A percentile compares a stretch with the other conserved stretches of the same genome.
Conservation (phyloP, 805 yeast species). For the Torulaspora indica region DNA sequence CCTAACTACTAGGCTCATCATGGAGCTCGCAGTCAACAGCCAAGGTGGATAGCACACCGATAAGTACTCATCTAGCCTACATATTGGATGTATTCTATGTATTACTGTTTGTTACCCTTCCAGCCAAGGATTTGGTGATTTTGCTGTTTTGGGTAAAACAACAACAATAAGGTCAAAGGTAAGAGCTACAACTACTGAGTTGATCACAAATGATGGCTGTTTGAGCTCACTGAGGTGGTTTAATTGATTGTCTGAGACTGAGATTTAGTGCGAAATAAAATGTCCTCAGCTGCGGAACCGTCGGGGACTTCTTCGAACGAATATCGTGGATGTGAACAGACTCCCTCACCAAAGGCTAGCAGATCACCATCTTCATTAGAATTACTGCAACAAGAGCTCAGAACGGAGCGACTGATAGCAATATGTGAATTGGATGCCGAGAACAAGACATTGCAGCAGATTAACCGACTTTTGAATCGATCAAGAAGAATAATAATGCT, state of each 20-base stretch:
- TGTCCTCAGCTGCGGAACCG: background rate
- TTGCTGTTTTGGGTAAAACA: slow-evolving; percentile 11
- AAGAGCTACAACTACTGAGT: background rate
- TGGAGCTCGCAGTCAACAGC: slow-evolving; percentile 95
- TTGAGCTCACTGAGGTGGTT: background rate
- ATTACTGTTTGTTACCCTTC: background rate
- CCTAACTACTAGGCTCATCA: slow-evolving; percentile 82
- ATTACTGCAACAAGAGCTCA: slow-evolving; percentile 11
- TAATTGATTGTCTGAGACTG: background rate
- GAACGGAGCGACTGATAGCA: slow-evolving; percentile 18
- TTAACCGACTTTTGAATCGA: slow-evolving; percentile 28
- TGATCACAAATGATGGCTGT: background rate
- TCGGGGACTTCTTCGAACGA: background rate
- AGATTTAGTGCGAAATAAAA: background rate
- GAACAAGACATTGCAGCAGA: slow-evolving; percentile 21
- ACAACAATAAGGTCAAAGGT: slow-evolving; percentile 4
- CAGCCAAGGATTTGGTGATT: slow-evolving; percentile 4
- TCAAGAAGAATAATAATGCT: slow-evolving; percentile 55
- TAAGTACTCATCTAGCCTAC: background rate
- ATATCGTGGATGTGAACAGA: slow-evolving; percentile 5
- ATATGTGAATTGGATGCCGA: slow-evolving; percentile 15
- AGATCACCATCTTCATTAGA: slow-evolving; percentile 6
- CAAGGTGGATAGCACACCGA: slow-evolving; percentile 41
- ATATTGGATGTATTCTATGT: background rate
- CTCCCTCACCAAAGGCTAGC: slow-evolving; percentile 11